Base-by-base conservation (phyloP, 495 filamentous ascomycete genomes). In the Penicillium manginii region DNA sequence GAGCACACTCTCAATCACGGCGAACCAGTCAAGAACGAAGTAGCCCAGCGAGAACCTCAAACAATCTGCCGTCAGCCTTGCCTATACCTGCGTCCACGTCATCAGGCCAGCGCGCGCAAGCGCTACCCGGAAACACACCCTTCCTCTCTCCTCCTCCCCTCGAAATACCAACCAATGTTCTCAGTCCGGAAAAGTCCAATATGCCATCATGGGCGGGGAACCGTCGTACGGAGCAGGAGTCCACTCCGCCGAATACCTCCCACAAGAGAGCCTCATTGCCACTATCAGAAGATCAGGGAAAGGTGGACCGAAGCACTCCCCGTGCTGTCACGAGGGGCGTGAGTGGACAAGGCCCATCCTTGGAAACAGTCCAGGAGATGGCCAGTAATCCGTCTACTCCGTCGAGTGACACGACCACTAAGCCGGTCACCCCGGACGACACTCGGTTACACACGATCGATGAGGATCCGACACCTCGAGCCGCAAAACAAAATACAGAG, bases 281-380 rank as follows among this genome's bases (percentile, higher is more conserved):
- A 14, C 45, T 62, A 14, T 50, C 65, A n/a, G 74, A 78, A 9
- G 73, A 76, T 7, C 58, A 64, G 55, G 59, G 60, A 29, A 77
- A 74, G 57, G 46, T 64, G 3, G 74, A 79, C 47, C 67, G 73
- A 50, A 74, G 63, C 58, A 62, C 65, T 21, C 66, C 72, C 50
- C 71, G 78, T 5, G 50, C 73, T 14, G 72, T 73, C 37, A 83
- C 79, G 50, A 86, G 92, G 67, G 86, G 84, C 22, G 77, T 77
- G 46, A 88, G 85, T 65, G 88, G 86, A 52, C 83, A 81, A 59
- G 81, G 83, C 19, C 86, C 90, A 17, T 85, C 84, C 42, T 77
- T 98, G 52, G 94, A 96, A 73, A 98, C 94, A 0, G 94, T 98
- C 29, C 88, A 96, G 69, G 94, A 98, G 77, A 75, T 74, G 71